Evolutionary conservation across 225 moss, liverwort and hornwort species (phyloP).

Genomic region (Ulota crispa): DNA sequence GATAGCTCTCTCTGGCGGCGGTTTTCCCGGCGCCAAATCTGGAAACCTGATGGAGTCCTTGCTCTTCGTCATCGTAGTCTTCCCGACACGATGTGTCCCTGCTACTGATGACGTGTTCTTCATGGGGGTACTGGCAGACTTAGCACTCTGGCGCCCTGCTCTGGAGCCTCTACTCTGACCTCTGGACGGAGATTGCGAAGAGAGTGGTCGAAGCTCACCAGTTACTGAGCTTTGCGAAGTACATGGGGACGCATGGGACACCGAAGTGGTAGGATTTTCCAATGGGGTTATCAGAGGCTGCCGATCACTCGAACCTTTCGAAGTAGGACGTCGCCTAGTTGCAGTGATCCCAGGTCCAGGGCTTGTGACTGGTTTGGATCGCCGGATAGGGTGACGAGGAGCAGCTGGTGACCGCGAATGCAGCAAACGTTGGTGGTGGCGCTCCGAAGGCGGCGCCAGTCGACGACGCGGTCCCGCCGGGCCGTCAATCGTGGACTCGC

Average conservation of each 20-base stretch:
- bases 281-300: neutral
- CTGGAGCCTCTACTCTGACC: constrained; percentile 1
- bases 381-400: constrained; percentile 23
- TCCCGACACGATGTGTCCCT: neutral
- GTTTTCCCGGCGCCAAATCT: constrained; percentile 22
- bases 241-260: constrained; percentile 16
- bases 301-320: neutral
- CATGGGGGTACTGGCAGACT: neutral
- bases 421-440: neutral
- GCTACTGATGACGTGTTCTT: neutral
- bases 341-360: constrained; percentile 24
- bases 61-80: constrained; percentile 12
- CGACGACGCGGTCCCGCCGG: neutral
- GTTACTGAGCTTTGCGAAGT: constrained; percentile 23
- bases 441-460: too few relatives aligned
- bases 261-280: constrained; percentile 18
- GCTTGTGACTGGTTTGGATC: neutral
- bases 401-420: constrained; percentile 21
- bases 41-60: constrained; percentile 19
- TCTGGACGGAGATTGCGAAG: constrained; percentile 14
- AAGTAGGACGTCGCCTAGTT: neutral
- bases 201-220: constrained; percentile 23
- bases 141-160: constrained; percentile 1
- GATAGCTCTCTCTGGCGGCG: neutral
- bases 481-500: constrained; percentile 26